Percentiles rank a stretch among this genome's conserved stretches.
These are phyloP conservation scores for Leccinum olivaceopallidum DNA, from an alignment of 768 basidiomycete species.

Conservation along the genomic window DNA sequence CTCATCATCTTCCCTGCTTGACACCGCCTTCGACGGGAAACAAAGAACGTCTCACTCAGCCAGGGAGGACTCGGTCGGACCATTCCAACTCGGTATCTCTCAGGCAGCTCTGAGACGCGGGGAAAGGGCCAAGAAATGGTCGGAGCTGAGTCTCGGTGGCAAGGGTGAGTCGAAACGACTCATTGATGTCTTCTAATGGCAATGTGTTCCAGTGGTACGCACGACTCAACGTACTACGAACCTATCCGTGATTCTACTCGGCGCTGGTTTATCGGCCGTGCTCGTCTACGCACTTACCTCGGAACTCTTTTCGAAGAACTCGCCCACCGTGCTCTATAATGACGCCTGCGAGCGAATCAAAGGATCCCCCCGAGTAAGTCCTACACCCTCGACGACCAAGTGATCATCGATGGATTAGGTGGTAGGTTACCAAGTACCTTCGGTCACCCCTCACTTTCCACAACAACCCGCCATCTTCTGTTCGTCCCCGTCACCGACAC, in stretches of 20 bases:
- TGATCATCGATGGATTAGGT: neutral
- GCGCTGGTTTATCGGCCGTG: constrained; percentile 78
- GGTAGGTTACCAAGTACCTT: constrained; percentile 68
- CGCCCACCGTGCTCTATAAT: constrained; percentile 78
- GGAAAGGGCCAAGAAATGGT: constrained; percentile 72
- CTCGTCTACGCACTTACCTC: constrained; percentile 77
- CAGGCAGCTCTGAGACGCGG: constrained; percentile 53
- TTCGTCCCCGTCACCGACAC: constrained; percentile 79
- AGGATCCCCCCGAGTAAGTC: constrained; percentile 44
- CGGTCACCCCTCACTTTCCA: constrained; percentile 71
- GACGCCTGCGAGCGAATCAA: constrained; percentile 54
- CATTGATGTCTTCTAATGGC: neutral
- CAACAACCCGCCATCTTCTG: constrained; percentile 75
- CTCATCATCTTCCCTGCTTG: constrained; percentile 52
- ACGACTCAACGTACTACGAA: constrained; percentile 46
- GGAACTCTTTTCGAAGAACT: constrained; percentile 86
- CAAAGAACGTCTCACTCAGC: constrained; percentile 38
- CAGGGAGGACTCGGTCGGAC: constrained; percentile 67
- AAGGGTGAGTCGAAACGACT: constrained; percentile 53
- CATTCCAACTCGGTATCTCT: constrained; percentile 73
- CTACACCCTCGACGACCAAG: neutral
- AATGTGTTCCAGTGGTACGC: neutral
- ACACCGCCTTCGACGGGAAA: constrained; percentile 64
- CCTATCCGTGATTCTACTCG: constrained; percentile 59
- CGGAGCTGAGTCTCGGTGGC: constrained; percentile 70